Percentiles rank a stretch among this genome's conserved stretches.
phyloP scores from a whole-genome alignment of 257 asterid species.

The Nicotiana sylvestris region DNA sequence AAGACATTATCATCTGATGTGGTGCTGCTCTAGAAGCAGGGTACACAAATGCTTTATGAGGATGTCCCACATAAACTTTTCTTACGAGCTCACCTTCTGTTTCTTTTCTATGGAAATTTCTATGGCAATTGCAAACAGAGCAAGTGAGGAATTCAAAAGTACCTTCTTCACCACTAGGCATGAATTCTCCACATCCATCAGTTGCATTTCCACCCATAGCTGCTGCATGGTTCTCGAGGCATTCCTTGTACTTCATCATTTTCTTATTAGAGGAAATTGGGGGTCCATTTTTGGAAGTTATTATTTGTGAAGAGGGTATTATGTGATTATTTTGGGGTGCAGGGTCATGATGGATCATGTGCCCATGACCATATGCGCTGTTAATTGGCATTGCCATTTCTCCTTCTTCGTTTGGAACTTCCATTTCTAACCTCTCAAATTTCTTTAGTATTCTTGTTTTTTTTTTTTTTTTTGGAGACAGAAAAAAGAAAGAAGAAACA shows the following conservation, averaged over 20 bases:
- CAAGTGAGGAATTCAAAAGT: slow-evolving; percentile 68
- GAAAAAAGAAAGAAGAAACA: slow-evolving; percentile 43
- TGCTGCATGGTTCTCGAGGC: slow-evolving; percentile 92
- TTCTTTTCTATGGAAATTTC: slow-evolving; percentile 86
- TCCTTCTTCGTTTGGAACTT: slow-evolving; percentile 38
- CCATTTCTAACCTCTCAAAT: slow-evolving; percentile 13
- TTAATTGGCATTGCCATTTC: slow-evolving; percentile 80
- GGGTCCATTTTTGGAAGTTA: slow-evolving; percentile 35
- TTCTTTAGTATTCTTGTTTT: too few relatives aligned
- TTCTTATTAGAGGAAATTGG: slow-evolving; percentile 34
- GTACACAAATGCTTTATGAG: slow-evolving; percentile 15
- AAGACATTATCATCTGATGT: slow-evolving; percentile 64
- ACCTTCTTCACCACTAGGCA: slow-evolving; percentile 89
- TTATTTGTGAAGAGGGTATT: slow-evolving; percentile 28
- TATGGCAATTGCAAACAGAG: slow-evolving; percentile 84
- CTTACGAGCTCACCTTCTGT: slow-evolving; percentile 39
- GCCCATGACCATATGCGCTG: slow-evolving; percentile 38
- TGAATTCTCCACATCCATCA: slow-evolving; percentile 95
- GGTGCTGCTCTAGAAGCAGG: slow-evolving; percentile 32
- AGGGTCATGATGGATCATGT: slow-evolving; percentile 45
- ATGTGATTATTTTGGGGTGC: slow-evolving; percentile 14
- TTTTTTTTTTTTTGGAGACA: neutral
- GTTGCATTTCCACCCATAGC: slow-evolving; percentile 82
- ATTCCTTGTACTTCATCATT: slow-evolving; percentile 51
- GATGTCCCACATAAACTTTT: slow-evolving; percentile 40